Conservation (phyloP, 306 rosid species). For the Coriaria nepalensis region DNA sequence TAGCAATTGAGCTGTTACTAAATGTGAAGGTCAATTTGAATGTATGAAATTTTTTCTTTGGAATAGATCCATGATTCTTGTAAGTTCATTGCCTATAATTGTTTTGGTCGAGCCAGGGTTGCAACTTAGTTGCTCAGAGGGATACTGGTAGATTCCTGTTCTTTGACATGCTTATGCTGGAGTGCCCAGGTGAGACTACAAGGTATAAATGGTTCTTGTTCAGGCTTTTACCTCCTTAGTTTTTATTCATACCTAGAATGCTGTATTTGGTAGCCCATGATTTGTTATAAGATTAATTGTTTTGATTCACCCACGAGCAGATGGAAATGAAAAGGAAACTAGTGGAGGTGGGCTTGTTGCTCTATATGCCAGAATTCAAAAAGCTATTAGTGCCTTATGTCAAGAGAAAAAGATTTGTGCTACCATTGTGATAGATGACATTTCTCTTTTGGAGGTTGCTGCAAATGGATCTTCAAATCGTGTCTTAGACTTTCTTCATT, state of each 20-base stretch:
- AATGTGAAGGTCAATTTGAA: too few species aligned
- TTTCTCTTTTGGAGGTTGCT: slow-evolving; percentile 72
- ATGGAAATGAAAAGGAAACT: slow-evolving; percentile 24
- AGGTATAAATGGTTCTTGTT: slow-evolving; percentile 18
- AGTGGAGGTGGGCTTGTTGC: slow-evolving; percentile 38
- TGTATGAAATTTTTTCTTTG: slow-evolving; percentile 2
- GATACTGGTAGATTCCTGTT: slow-evolving; percentile 49
- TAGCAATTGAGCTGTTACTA: too few species aligned
- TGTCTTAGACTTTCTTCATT: slow-evolving; percentile 79
- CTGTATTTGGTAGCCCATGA: too few species aligned
- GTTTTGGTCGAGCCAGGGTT: slow-evolving; percentile 38
- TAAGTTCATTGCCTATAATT: too few species aligned
- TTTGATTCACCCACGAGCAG: slow-evolving; percentile 22
- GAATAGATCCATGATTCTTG: too few species aligned
- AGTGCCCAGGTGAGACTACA: slow-evolving; percentile 76
- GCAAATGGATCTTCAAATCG: slow-evolving; percentile 62
- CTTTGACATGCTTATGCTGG: slow-evolving; percentile 70
- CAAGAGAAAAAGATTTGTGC: slow-evolving; percentile 33
- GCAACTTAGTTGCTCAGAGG: slow-evolving; percentile 77
- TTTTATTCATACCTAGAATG: too few species aligned
- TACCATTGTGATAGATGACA: slow-evolving; percentile 64
- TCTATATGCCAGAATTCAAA: slow-evolving; percentile 51
- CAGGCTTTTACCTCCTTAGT: not conserved
- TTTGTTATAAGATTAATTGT: too few species aligned
- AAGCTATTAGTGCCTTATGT: slow-evolving; percentile 28